Percentiles rank a stretch among this genome's conserved stretches.
These are phyloP conservation scores for Tanacetum coccineum DNA, from an alignment of 129 eudicot species.

Conservation along the genomic window DNA sequence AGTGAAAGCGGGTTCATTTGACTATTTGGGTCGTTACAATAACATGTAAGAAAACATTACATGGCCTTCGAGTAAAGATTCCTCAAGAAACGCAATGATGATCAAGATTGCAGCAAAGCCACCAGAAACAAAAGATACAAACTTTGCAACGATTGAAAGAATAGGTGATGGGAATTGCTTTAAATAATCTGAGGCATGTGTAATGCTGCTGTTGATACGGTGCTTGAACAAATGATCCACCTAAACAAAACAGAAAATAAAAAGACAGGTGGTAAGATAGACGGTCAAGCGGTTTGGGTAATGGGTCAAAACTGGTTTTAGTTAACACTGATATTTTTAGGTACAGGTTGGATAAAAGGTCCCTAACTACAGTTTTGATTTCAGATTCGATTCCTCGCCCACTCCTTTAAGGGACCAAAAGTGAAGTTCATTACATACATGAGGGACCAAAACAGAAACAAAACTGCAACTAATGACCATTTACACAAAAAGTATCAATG, in stretches of 20 bases:
- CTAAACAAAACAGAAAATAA: conserved; percentile 26
- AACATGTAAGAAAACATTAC: conserved; percentile 36
- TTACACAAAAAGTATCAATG: too few species aligned
- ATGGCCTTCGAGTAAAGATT: conserved; percentile 91
- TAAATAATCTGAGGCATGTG: conserved; percentile 66
- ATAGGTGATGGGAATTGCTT: conserved; percentile 83
- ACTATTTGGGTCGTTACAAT: neutral
- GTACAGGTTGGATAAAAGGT: too few species aligned
- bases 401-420: too few species aligned
- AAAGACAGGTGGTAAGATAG: neutral
- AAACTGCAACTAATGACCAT: too few species aligned
- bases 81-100: conserved; percentile 79
- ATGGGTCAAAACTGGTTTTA: too few species aligned
- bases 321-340: too few species aligned
- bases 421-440: too few species aligned
- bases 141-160: conserved; percentile 62
- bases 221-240: conserved; percentile 87
- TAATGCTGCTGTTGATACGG: conserved; percentile 59
- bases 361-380: too few species aligned
- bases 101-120: conserved; percentile 86
- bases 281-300: too few species aligned
- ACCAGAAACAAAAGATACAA: conserved; percentile 84
- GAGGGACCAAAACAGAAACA: too few species aligned
- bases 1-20: neutral
- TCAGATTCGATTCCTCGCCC: too few species aligned